These are phyloP conservation scores for Phyllosticta ampelicida DNA, from an alignment of 2,329 filamentous ascomycete genomes.

Conservation along the genomic window DNA sequence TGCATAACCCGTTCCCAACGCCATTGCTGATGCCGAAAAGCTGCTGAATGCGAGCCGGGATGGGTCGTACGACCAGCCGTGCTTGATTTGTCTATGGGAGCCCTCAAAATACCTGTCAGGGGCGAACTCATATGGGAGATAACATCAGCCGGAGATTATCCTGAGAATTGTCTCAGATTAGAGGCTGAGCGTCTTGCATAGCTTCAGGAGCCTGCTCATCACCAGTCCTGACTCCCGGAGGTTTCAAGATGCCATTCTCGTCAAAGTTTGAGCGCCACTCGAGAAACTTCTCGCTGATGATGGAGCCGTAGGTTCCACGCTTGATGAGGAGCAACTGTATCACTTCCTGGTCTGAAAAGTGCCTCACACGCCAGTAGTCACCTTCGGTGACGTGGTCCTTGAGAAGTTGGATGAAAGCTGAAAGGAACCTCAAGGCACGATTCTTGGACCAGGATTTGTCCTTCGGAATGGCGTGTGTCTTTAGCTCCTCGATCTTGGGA, in stretches of 20 bases:
- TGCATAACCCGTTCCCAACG: no score
- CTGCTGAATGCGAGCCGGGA: no score
- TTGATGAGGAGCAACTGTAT: background rate
- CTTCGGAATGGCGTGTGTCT: conserved; percentile 67
- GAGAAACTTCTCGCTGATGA: background rate
- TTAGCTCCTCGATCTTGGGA: conserved; percentile 60
- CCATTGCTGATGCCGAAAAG: no score
- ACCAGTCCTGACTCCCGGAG: background rate
- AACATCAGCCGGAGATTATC: no score
- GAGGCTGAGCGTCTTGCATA: background rate
- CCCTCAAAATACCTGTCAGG: no score
- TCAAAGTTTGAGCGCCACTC: background rate
- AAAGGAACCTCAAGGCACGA: background rate
- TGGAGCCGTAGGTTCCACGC: background rate
- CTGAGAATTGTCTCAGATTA: background rate
- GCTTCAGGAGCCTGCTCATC: background rate
- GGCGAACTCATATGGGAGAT: no score
- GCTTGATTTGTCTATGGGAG: no score
- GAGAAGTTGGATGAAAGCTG: background rate
- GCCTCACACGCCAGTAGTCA: background rate
- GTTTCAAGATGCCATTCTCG: background rate
- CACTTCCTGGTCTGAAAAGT: background rate
- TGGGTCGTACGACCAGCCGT: no score
- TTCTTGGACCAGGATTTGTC: conserved; percentile 21
- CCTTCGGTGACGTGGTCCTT: background rate